These are phyloP conservation scores for Exophiala alcalophila DNA, from an alignment of 2,329 filamentous ascomycete genomes.

Conservation along the genomic window DNA sequence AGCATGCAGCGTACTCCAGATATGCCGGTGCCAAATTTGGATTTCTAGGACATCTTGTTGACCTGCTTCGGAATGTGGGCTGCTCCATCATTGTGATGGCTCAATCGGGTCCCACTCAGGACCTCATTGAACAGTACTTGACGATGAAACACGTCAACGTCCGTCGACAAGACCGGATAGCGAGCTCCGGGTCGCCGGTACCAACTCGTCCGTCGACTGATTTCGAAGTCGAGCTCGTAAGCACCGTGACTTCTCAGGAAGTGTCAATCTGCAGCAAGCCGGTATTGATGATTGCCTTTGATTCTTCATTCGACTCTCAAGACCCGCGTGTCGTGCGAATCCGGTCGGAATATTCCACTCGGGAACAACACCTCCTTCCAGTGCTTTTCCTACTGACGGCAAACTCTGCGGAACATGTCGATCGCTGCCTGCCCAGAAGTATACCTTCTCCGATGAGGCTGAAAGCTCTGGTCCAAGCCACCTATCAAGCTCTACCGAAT, in stretches of 20 bases:
- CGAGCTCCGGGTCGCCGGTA: slow-evolving; percentile 24
- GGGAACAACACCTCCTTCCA: slow-evolving; percentile 37
- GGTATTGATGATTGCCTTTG: slow-evolving; percentile 43
- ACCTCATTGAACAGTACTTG: slow-evolving; percentile 44
- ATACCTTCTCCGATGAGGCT: slow-evolving; percentile 26
- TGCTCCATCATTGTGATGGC: slow-evolving; percentile 42
- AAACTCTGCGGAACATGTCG: slow-evolving; percentile 48
- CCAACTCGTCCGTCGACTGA: slow-evolving; percentile 25
- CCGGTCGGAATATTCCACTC: slow-evolving; percentile 36
- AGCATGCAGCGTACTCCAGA: slow-evolving; percentile 46
- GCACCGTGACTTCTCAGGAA: slow-evolving; percentile 38
- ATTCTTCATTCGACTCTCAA: slow-evolving; percentile 42
- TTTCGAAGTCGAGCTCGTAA: slow-evolving; percentile 36
- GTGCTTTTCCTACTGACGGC: slow-evolving; percentile 45
- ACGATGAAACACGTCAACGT: slow-evolving; percentile 39
- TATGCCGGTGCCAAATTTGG: slow-evolving; percentile 48
- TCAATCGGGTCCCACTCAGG: slow-evolving; percentile 36
- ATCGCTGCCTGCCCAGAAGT: slow-evolving; percentile 40
- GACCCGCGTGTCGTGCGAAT: slow-evolving; percentile 41
- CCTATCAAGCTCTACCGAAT: slow-evolving; percentile 25
- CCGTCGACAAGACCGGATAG: slow-evolving; percentile 29
- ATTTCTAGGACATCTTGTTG: slow-evolving; percentile 43
- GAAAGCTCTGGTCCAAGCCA: slow-evolving; percentile 28
- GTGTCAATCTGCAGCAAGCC: slow-evolving; percentile 37
- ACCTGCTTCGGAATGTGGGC: slow-evolving; percentile 36